phyloP scores from a whole-genome alignment of 495 filamentous ascomycete species.

The Aspergillus kassunensis region DNA sequence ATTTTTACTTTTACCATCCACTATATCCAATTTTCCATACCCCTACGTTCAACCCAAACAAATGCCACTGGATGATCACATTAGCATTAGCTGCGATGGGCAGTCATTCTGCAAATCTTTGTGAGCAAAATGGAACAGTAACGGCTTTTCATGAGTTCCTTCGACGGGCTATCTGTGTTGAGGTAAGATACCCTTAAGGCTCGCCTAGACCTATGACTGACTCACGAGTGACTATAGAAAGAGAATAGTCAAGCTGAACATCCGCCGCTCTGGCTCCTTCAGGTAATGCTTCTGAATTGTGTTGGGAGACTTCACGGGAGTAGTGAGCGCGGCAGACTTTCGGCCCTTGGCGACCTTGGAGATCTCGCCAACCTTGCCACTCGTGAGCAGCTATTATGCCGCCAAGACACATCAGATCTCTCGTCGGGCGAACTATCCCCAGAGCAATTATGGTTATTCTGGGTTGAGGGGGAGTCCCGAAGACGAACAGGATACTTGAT shows the following conservation, averaged over 20 bases:
- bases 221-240: slow-evolving; percentile 19
- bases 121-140: slow-evolving; percentile 26
- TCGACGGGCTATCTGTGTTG: slow-evolving; percentile 34
- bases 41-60: slow-evolving; percentile 36
- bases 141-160: slow-evolving; percentile 43
- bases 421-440: slow-evolving; percentile 9
- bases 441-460: slow-evolving; percentile 22
- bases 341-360: slow-evolving; percentile 27
- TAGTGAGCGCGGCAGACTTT: slow-evolving; percentile 25
- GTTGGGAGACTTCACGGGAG: slow-evolving; percentile 40
- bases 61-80: slow-evolving; percentile 40
- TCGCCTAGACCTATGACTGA: background rate
- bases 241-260: slow-evolving; percentile 18
- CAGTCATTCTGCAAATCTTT: slow-evolving; percentile 29
- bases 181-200: slow-evolving; percentile 21
- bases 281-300: slow-evolving; percentile 37
- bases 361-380: slow-evolving; percentile 31
- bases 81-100: slow-evolving; percentile 46
- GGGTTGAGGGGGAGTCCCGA: slow-evolving; percentile 34
- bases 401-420: background rate
- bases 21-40: slow-evolving; percentile 45
- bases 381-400: slow-evolving; percentile 22
- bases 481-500: slow-evolving; percentile 44
- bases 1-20: slow-evolving; percentile 38
- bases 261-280: slow-evolving; percentile 33